Evolutionary conservation across 495 filamentous ascomycete genomes (phyloP), one percentile per base, ranked within the genome.

Genomic region (Rostrohypoxylon terebratum): DNA sequence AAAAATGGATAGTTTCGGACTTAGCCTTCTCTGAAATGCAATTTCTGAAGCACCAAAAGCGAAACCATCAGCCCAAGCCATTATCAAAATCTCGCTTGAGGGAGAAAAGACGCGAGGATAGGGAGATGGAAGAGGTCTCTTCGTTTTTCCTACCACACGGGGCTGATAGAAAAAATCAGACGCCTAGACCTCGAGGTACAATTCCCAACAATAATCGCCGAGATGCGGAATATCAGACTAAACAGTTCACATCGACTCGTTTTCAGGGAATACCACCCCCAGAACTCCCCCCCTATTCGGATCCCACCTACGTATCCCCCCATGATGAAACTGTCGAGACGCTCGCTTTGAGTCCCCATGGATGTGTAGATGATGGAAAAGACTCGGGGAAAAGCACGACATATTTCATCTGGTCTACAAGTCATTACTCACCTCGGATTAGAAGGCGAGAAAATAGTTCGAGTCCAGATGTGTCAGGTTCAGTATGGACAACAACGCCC

Each of bases 11-110:
- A 91, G 89, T 91, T 47, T 84, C 88, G 33, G 87, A 92, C 73
- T 83, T 91, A 47, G 81, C 86, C 1, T 94, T 93, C 77, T 90
- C 87, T 1, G 88, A 92, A 70, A 89, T 90, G 82, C 82, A 83
- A 14, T 92, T 93, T 71, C 83, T 92, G 33, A 77, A 75, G 23
- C 72, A 76, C 3, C 65, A 76, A 10, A 69, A 68, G 38, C 64
- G 58, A 28, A 67, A 64, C 16, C 2, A 20, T 10, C 64, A 60
- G 8, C 67, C 68, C 45, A 71, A 77, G 44, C 42, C 47, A 33
- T 16, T 71, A 10, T 68, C 76, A 2, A 68, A 59, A 40, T 75
- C 71, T 48, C 74, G 64, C 14, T 9, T 66, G 13, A 74, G 68
- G 16, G 76, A 78, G 20, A 75, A 66, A 64, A 66, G 21, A 48